phyloP scores from a whole-genome alignment of 805 yeast genomes.

The Saccharomyces kudriavzevii region DNA sequence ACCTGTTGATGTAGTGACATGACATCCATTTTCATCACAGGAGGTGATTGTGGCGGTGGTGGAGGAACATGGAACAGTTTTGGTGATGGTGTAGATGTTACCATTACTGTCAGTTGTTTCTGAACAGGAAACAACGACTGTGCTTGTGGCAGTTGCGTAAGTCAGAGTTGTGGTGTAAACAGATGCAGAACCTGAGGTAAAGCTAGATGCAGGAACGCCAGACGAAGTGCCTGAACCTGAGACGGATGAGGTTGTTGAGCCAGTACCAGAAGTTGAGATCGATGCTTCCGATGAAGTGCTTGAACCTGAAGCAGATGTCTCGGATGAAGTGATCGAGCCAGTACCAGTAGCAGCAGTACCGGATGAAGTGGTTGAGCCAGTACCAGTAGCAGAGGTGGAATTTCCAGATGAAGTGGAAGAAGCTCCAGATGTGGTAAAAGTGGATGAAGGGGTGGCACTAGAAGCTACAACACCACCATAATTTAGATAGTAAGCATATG shows the following conservation, averaged over 20 bases:
- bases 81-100: conserved; percentile 1
- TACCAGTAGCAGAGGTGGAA: neutral
- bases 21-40: conserved; percentile 1
- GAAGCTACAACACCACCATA: conserved; percentile 1
- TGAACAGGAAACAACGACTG: conserved; percentile 3
- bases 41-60: conserved; percentile 5
- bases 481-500: neutral
- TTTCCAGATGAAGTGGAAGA: neutral
- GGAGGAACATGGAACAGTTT: conserved; percentile 3
- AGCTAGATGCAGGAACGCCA: conserved; percentile 3
- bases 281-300: too few species aligned
- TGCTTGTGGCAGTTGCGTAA: neutral
- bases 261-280: neutral
- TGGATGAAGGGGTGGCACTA: conserved; percentile 2
- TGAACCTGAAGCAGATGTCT: too few species aligned
- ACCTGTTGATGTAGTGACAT: conserved; percentile 1
- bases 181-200: conserved; percentile 4
- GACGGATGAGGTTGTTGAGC: neutral
- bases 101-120: conserved; percentile 2
- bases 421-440: conserved; percentile 1
- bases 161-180: conserved; percentile 4
- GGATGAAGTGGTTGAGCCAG: too few species aligned
- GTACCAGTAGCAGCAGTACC: neutral
- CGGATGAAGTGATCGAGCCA: neutral
- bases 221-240: conserved; percentile 2